Conservation (phyloP, 2,329 filamentous ascomycete genomes). For the Hymenoscyphus fructigenus region DNA sequence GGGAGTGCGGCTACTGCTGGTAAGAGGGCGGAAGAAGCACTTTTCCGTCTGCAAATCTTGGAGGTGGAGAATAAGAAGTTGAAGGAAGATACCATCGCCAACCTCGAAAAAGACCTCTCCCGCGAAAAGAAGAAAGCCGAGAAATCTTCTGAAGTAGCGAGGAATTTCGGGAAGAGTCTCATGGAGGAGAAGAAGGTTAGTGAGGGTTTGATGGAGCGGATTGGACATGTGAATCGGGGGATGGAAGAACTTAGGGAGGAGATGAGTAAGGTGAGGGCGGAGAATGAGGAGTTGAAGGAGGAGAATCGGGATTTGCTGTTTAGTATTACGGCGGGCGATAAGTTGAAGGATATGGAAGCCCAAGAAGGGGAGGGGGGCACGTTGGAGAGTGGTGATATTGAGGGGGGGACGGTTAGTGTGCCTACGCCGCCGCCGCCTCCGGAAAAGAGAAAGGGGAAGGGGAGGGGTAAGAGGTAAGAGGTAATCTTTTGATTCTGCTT, state of each 20-base stretch:
- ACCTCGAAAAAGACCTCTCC: constrained; percentile 70
- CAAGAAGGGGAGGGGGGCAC: constrained; percentile 55
- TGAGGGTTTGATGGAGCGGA: constrained; percentile 77
- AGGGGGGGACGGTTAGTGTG: constrained; percentile 69
- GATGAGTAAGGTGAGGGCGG: constrained; percentile 55
- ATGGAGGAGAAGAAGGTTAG: constrained; percentile 86
- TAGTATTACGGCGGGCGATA: constrained; percentile 81
- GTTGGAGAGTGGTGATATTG: constrained; percentile 64
- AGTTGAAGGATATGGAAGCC: constrained; percentile 81
- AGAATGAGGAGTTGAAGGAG: constrained; percentile 75
- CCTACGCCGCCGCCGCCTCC: constrained; percentile 45
- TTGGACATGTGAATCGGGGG: constrained; percentile 69
- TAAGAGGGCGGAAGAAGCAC: constrained; percentile 48
- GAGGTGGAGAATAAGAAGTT: constrained; percentile 51
- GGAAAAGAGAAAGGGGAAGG: constrained; percentile 27
- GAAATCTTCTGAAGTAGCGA: constrained; percentile 73
- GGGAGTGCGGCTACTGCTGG: constrained; percentile 64
- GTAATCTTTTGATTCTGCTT: not conserved
- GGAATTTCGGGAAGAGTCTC: constrained; percentile 71
- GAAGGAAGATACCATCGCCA: constrained; percentile 56
- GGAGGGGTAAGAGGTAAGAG: constrained; percentile 30
- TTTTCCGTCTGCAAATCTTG: constrained; percentile 52
- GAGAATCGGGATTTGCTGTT: constrained; percentile 84
- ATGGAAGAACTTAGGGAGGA: constrained; percentile 55
- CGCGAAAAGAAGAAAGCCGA: constrained; percentile 67